Conservation (phyloP, 495 filamentous ascomycete genomes). For the Tuber umbilicatum region DNA sequence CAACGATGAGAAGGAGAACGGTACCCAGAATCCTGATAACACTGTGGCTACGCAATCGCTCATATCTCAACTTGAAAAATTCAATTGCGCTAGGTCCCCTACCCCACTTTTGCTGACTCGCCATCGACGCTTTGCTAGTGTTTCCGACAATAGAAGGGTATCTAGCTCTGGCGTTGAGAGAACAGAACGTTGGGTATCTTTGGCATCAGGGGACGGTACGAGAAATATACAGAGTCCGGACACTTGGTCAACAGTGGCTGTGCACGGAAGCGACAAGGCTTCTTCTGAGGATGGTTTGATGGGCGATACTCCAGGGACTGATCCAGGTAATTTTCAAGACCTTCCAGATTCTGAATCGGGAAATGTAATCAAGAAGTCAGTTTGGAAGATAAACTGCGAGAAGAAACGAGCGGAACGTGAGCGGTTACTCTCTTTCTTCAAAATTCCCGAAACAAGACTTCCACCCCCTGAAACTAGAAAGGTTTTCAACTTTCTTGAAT, state of each 20-base stretch:
- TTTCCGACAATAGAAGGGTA: background rate
- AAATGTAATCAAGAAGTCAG: background rate
- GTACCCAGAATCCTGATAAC: background rate
- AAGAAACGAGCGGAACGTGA: slow-evolving; percentile 7
- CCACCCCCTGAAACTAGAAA: background rate
- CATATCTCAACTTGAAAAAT: background rate
- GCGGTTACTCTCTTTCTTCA: slow-evolving; percentile 16
- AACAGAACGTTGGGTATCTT: background rate
- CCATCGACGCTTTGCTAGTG: background rate
- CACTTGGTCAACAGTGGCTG: background rate
- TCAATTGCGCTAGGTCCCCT: background rate
- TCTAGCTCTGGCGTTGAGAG: background rate
- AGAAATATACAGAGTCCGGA: background rate
- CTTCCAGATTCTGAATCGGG: background rate
- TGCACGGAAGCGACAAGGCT: background rate
- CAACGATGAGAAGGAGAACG: background rate
- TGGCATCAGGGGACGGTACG: background rate
- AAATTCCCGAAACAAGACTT: slow-evolving; percentile 16
- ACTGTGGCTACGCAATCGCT: background rate
- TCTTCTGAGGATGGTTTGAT: background rate
- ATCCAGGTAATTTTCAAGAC: background rate
- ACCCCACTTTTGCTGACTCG: background rate
- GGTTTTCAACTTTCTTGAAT: slow-evolving; percentile 22
- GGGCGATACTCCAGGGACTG: background rate
- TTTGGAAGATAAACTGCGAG: background rate